These are phyloP conservation scores for Scedosporium dehoogii DNA, from an alignment of 2,329 filamentous ascomycete genomes.

Conservation along the genomic window DNA sequence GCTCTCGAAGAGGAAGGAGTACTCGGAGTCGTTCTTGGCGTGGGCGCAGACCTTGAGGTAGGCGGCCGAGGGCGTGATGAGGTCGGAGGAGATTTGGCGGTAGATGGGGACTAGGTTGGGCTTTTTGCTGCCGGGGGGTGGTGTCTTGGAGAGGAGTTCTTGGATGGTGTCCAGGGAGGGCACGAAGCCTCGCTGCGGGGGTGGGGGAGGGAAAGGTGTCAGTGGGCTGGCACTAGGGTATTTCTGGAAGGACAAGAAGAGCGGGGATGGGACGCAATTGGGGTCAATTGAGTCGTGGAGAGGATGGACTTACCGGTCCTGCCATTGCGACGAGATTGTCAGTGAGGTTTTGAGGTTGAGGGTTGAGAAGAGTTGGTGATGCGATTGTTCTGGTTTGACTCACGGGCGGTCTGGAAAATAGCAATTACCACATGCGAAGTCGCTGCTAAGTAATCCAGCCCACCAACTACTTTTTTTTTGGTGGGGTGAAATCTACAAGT, in stretches of 20 bases:
- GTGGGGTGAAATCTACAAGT: too few relatives aligned
- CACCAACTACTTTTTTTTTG: background rate
- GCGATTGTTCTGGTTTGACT: constrained; percentile 9
- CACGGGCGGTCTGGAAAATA: constrained; percentile 4
- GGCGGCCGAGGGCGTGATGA: constrained; percentile 87
- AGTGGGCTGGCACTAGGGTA: constrained; percentile 2
- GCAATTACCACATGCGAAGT: too few relatives aligned
- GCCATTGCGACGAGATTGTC: constrained; percentile 15
- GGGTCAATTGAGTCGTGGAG: background rate
- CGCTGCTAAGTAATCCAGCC: too few relatives aligned
- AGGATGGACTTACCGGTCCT: constrained; percentile 17
- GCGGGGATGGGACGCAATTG: background rate
- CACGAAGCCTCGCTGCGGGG: constrained; percentile 27
- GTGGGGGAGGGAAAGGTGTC: constrained; percentile 7
- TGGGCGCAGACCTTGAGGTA: constrained; percentile 83
- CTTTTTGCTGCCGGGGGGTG: constrained; percentile 15
- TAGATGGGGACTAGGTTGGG: constrained; percentile 74
- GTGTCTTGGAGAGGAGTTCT: constrained; percentile 25
- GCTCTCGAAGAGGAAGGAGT: constrained; percentile 93
- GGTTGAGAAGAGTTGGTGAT: constrained; percentile 2
- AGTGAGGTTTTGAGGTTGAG: background rate
- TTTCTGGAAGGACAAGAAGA: background rate
- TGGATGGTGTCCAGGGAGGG: constrained; percentile 37
- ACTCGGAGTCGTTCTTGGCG: constrained; percentile 52
- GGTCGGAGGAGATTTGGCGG: constrained; percentile 79